Evolutionary conservation across 176 grass and related monocot genomes (phyloP).

Genomic region (Bolboschoenus planiculmis): DNA sequence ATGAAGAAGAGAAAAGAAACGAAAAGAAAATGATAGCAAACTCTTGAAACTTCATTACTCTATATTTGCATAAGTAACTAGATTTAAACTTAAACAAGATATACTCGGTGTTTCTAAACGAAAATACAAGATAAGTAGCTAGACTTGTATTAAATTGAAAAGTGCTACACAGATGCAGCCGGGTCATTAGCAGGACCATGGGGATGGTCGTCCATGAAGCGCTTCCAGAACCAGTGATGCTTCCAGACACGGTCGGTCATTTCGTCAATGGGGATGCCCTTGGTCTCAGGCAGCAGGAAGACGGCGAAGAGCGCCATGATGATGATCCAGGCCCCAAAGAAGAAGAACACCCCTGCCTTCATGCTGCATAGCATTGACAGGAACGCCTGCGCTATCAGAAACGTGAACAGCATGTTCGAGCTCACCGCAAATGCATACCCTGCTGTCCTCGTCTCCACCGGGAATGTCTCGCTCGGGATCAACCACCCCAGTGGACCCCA

Average conservation of each 20-base stretch:
- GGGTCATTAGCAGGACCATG: background rate
- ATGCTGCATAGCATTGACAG: conserved; percentile 23
- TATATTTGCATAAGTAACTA: background rate
- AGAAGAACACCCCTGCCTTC: conserved; percentile 22
- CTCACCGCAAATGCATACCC: conserved; percentile 10
- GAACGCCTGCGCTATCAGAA: conserved; percentile 23
- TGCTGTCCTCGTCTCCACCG: conserved; percentile 22
- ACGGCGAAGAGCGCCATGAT: background rate
- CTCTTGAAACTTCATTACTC: background rate
- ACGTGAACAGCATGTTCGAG: conserved; percentile 35
- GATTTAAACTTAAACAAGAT: background rate
- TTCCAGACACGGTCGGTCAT: conserved; percentile 21
- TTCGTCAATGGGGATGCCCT: conserved; percentile 24
- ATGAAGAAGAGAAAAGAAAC: background rate
- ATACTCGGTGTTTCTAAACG: background rate
- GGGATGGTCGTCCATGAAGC: background rate
- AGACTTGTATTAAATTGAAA: background rate
- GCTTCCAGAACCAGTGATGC: conserved; percentile 20
- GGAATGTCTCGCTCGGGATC: conserved; percentile 33
- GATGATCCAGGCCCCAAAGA: conserved; percentile 17
- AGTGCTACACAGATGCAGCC: background rate
- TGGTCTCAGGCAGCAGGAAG: conserved; percentile 9
- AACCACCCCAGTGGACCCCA: conserved; percentile 39
- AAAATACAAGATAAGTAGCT: background rate
- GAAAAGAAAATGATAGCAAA: background rate